Evolutionary conservation across 2,329 filamentous ascomycete species (phyloP), one percentile per base, ranked within the genome.

Genomic region (Ceratocystis smalleyi): DNA sequence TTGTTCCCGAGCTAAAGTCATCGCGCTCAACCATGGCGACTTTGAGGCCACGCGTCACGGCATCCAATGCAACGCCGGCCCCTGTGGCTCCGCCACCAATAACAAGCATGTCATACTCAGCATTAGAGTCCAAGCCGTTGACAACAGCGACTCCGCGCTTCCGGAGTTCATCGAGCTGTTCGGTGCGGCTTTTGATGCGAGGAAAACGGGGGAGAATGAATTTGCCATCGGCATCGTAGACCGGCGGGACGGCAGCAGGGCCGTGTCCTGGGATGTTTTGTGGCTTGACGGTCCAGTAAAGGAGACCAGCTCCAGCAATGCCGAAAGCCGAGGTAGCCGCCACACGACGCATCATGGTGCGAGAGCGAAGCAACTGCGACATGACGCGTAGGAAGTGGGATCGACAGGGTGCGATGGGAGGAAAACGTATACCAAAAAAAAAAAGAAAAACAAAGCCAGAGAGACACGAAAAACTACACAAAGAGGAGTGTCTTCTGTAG

Each of bases 61-160:
- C 86, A 76, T 89, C 86, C 32, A 89, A 78, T 24, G 86, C 86
- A 68, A 89, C 83, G 65, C 86, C 86, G 43, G 84, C 78, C 24
- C 86, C 86, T 1, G 86, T 89, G 3, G 86, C 86, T 61, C 86
- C 86, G 64, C 81, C 86, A 47, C 86, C 86, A 71, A 89, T 86
- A 67, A 89, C 76, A 66, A 89, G 75, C 69, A 89, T 76, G 74
- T 89, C 86, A 71, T 88, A 89, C 72, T 81, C 80, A 62, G 76
- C 77, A 15, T 69, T 65, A 12, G 67, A 63, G 35, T 65, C 62
- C 27, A 49, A 49, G 45, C 64, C 64, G 24, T 60, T 27, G 30
- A 66, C 59, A n/a, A 66, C 64, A 62, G 71, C 71, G 8, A 45
- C 57, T 35, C 66, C 62, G 61, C 73, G 73, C 75, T 78, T 73